These are phyloP conservation scores for Exutisphaerella laricina DNA, from an alignment of 2,329 filamentous ascomycete species.

Conservation along the genomic window DNA sequence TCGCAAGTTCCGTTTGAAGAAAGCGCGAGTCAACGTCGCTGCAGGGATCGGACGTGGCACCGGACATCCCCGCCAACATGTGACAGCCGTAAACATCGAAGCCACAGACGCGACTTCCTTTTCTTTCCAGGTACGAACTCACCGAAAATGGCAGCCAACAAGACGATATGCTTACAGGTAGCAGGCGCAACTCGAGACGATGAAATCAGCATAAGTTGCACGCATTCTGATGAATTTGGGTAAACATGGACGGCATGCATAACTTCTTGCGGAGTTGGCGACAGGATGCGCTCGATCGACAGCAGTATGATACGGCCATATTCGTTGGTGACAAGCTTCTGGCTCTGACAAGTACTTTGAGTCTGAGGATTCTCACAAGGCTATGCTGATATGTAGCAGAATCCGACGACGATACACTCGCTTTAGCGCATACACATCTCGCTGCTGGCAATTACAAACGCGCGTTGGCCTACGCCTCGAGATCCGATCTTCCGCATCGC, in stretches of 20 bases:
- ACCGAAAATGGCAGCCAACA: slow-evolving; percentile 4
- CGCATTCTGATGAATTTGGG: slow-evolving; percentile 8
- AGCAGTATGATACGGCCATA: slow-evolving; percentile 93
- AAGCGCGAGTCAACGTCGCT: slow-evolving; percentile 4
- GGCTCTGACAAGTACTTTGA: slow-evolving; percentile 70
- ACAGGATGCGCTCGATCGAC: slow-evolving; percentile 90
- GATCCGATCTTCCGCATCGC: slow-evolving; percentile 72
- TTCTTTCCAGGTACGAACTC: slow-evolving; percentile 12
- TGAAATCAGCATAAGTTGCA: background rate
- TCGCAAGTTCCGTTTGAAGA: background rate
- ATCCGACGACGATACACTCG: slow-evolving; percentile 90
- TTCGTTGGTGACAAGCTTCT: slow-evolving; percentile 97
- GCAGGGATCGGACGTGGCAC: background rate
- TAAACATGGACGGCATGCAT: slow-evolving; percentile 60
- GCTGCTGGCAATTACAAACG: slow-evolving; percentile 90
- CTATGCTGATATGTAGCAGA: slow-evolving; percentile 48
- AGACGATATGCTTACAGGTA: slow-evolving; percentile 4
- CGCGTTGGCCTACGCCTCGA: slow-evolving; percentile 77
- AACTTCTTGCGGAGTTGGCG: slow-evolving; percentile 89
- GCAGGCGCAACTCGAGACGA: slow-evolving; percentile 9
- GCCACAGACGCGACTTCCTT: slow-evolving; percentile 5
- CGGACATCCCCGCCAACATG: slow-evolving; percentile 6
- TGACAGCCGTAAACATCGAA: slow-evolving; percentile 9
- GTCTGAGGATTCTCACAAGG: slow-evolving; percentile 9
- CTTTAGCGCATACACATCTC: slow-evolving; percentile 98